These are phyloP conservation scores for Physaria fendleri DNA, from an alignment of 345 rosid genomes.

Conservation along the genomic window DNA sequence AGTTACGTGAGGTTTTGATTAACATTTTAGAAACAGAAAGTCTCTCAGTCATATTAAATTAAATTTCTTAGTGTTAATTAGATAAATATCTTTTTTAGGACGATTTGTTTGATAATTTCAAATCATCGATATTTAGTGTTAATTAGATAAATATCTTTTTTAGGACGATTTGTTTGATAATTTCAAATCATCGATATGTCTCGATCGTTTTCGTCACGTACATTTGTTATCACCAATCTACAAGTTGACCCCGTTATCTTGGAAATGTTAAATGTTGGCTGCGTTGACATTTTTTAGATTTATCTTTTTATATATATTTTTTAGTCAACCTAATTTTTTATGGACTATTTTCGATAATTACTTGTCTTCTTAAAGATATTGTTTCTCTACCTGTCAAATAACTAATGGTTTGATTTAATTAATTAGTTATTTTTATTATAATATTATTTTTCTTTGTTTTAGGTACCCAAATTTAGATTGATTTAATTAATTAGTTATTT, in stretches of 20 bases:
- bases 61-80: background rate
- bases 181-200: conserved; percentile 12
- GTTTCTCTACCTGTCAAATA: too few species aligned
- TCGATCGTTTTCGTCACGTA: conserved; percentile 12
- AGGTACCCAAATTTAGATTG: too few species aligned
- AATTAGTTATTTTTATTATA: too few species aligned
- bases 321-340: conserved; percentile 1
- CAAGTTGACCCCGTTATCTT: conserved; percentile 25
- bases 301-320: background rate
- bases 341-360: background rate
- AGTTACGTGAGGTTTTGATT: background rate
- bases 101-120: conserved; percentile 5
- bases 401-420: too few species aligned
- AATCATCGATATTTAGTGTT: conserved; percentile 11
- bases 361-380: background rate
- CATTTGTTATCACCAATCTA: conserved; percentile 3
- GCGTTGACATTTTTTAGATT: conserved; percentile 17
- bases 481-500: too few species aligned
- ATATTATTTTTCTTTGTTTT: too few species aligned
- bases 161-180: conserved; percentile 4
- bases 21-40: background rate
- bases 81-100: background rate
- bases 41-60: background rate
- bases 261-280: conserved; percentile 17
- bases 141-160: background rate